These are phyloP conservation scores for Aureobasidium sp. DNA, from an alignment of 2,329 filamentous ascomycete genomes.

Conservation along the genomic window DNA sequence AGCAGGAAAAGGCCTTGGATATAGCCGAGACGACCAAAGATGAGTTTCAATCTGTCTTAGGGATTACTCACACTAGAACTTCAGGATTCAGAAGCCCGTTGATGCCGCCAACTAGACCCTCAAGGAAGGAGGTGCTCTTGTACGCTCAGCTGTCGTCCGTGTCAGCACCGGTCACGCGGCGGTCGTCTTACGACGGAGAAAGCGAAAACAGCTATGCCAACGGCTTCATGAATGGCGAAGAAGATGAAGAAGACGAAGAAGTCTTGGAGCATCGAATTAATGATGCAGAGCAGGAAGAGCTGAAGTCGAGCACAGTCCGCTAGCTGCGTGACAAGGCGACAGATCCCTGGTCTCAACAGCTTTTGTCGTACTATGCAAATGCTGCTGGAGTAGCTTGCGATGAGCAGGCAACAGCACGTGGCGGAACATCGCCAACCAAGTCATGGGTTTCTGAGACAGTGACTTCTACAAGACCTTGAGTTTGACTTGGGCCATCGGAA, in stretches of 20 bases:
- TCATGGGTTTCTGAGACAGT: not conserved
- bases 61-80: not conserved
- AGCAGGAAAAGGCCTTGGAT: not conserved
- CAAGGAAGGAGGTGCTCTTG: not conserved
- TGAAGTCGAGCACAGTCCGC: not conserved
- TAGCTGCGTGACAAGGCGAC: not conserved
- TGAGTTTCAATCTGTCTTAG: not conserved
- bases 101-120: not conserved
- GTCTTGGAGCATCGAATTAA: not conserved
- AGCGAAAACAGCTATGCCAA: not conserved
- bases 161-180: not conserved
- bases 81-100: not conserved
- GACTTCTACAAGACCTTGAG: not conserved
- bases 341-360: not conserved
- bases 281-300: not conserved
- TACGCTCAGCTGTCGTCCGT: not conserved
- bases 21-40: not conserved
- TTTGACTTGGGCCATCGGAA: not conserved
- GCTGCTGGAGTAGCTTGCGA: too few relatives aligned
- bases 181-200: not conserved
- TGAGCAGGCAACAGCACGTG: not conserved
- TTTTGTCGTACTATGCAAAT: not conserved
- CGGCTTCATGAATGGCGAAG: not conserved
- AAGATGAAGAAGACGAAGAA: not conserved
- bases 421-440: not conserved